These are phyloP conservation scores for Penicillium paneum DNA, from an alignment of 2,329 filamentous ascomycete genomes.

Conservation along the genomic window DNA sequence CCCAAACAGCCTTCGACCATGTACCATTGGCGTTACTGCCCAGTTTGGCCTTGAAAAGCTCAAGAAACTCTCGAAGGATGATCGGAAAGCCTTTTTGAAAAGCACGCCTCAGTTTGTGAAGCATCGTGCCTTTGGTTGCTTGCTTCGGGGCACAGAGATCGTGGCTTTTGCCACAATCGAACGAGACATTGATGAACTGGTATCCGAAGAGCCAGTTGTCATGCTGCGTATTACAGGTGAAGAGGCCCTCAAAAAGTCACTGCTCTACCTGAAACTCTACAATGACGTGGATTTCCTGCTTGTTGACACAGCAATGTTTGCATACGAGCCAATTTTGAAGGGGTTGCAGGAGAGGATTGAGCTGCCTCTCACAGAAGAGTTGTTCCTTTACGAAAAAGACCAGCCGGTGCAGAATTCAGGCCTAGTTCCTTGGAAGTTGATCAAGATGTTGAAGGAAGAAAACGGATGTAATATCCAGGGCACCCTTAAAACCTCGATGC, in stretches of 20 bases:
- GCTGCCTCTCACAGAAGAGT: constrained; percentile 54
- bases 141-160: constrained; percentile 53
- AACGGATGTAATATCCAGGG: constrained; percentile 29
- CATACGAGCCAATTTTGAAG: constrained; percentile 64
- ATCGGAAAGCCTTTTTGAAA: constrained; percentile 47
- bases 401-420: constrained; percentile 6
- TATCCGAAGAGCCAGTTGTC: constrained; percentile 44
- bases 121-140: constrained; percentile 60
- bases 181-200: constrained; percentile 50
- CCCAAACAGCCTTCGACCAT: constrained; percentile 24
- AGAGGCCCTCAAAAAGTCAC: constrained; percentile 45
- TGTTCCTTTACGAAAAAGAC: constrained; percentile 44
- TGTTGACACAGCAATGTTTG: constrained; percentile 65
- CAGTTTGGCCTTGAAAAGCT: constrained; percentile 48
- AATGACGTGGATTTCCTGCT: constrained; percentile 51
- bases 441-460: constrained; percentile 16
- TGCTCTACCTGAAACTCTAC: constrained; percentile 45
- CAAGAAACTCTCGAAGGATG: constrained; percentile 18
- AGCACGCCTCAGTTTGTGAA: constrained; percentile 53
- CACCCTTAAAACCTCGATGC: constrained; percentile 29
- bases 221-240: constrained; percentile 52
- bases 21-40: constrained; percentile 44
- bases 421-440: constrained; percentile 10
- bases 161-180: constrained; percentile 61
- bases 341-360: constrained; percentile 56